Conservation (phyloP, 176 grass and related monocot species). For the Thalia dealbata region DNA sequence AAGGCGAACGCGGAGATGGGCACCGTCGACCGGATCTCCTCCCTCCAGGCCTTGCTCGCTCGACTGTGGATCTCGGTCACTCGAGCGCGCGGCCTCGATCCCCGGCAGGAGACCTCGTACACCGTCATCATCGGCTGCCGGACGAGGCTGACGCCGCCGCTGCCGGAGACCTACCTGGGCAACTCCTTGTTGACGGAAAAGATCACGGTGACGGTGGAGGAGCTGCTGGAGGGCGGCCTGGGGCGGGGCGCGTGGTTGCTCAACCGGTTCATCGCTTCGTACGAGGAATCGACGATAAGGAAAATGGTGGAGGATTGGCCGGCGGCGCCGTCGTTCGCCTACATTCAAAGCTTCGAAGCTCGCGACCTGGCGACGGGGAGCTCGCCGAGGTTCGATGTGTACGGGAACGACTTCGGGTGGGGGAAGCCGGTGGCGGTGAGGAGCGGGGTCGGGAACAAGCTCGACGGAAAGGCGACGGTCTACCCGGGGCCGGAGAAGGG, state of each 20-base stretch:
- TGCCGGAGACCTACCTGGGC: slow-evolving; percentile 25
- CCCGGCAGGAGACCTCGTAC: slow-evolving; percentile 9
- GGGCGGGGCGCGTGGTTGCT: slow-evolving; percentile 29
- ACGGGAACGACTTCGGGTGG: too few relatives aligned
- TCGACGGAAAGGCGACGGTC: too few relatives aligned
- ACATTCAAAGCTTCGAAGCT: background rate
- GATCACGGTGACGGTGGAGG: slow-evolving; percentile 15
- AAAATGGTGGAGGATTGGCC: background rate
- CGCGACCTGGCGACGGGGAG: too few relatives aligned
- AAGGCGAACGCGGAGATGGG: slow-evolving; percentile 29
- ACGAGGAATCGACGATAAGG: slow-evolving; percentile 13
- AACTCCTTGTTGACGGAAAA: background rate
- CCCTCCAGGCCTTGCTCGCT: slow-evolving; percentile 28
- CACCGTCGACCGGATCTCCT: background rate
- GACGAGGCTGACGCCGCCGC: slow-evolving; percentile 4
- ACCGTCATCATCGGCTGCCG: background rate
- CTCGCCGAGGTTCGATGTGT: too few relatives aligned
- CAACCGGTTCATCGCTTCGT: slow-evolving; percentile 30
- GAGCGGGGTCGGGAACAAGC: too few relatives aligned
- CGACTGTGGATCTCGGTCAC: slow-evolving; percentile 23
- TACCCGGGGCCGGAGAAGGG: too few relatives aligned
- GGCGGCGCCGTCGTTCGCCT: slow-evolving; percentile 6
- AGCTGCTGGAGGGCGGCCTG: slow-evolving; percentile 23
- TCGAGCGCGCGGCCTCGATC: slow-evolving; percentile 17
- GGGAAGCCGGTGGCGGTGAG: too few relatives aligned